Percentiles rank a stretch among this genome's conserved stretches.
phyloP scores from a whole-genome alignment of 495 filamentous ascomycete species.

The Penicillium nucicola region DNA sequence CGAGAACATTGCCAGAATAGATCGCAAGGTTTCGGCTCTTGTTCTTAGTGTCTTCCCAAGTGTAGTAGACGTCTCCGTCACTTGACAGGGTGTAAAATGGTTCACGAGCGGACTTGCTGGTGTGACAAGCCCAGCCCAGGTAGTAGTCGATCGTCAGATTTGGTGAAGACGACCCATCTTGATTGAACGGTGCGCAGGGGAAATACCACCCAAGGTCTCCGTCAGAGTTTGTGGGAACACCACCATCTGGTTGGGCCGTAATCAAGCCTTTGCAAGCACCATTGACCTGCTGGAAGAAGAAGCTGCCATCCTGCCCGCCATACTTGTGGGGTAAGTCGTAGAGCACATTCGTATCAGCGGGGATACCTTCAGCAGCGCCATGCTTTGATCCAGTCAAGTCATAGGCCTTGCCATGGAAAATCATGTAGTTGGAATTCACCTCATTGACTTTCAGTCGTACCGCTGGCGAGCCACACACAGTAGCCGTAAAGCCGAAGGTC shows the following conservation, averaged over 20 bases:
- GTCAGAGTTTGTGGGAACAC: slow-evolving; percentile 70
- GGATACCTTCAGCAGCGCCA: slow-evolving; percentile 75
- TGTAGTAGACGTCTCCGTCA: slow-evolving; percentile 82
- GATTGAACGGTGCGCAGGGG: slow-evolving; percentile 86
- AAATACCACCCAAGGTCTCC: slow-evolving; percentile 95
- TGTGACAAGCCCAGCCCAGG: slow-evolving; percentile 88
- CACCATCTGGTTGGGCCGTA: slow-evolving; percentile 62
- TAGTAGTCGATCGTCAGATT: slow-evolving; percentile 76
- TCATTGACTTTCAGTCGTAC: slow-evolving; percentile 76
- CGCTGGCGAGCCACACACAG: slow-evolving; percentile 71
- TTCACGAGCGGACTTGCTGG: slow-evolving; percentile 59
- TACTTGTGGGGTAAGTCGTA: slow-evolving; percentile 78
- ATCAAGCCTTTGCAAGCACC: slow-evolving; percentile 94
- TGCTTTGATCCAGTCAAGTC: slow-evolving; percentile 73
- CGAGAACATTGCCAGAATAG: slow-evolving; percentile 90
- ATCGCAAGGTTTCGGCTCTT: slow-evolving; percentile 83
- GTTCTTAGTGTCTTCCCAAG: slow-evolving; percentile 93
- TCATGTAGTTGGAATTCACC: slow-evolving; percentile 81
- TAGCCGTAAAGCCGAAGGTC: slow-evolving; percentile 92
- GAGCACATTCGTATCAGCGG: slow-evolving; percentile 65
- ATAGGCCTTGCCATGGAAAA: slow-evolving; percentile 90
- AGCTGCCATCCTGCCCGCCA: slow-evolving; percentile 88
- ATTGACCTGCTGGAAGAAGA: slow-evolving; percentile 98
- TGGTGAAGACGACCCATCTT: slow-evolving; percentile 79
- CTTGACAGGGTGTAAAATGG: slow-evolving; percentile 66